Evolutionary conservation across 805 yeast genomes (phyloP).

Genomic region (Candida incommunis): DNA sequence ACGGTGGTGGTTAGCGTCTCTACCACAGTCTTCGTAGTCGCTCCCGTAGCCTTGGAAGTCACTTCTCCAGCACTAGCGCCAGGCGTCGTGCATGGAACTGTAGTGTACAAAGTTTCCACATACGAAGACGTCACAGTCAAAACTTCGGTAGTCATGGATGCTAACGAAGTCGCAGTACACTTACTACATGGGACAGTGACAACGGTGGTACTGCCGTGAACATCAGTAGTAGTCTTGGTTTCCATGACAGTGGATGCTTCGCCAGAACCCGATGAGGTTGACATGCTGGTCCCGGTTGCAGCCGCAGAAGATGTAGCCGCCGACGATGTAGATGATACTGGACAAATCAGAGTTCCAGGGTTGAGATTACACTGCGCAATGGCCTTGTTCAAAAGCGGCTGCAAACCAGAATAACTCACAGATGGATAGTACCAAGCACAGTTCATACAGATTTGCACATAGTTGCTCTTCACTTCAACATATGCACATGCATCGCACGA

Average conservation of each 20-base stretch:
- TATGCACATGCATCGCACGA: background rate
- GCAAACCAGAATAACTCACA: background rate
- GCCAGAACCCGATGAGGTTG: background rate
- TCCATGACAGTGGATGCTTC: background rate
- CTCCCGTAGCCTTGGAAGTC: background rate
- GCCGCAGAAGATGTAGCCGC: background rate
- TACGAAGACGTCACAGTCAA: background rate
- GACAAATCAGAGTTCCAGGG: background rate
- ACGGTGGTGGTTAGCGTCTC: background rate
- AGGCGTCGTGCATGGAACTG: background rate
- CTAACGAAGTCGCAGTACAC: background rate
- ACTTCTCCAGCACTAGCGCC: background rate
- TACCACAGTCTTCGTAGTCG: background rate
- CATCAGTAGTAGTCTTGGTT: background rate
- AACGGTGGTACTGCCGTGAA: background rate
- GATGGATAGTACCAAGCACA: conserved; percentile 1
- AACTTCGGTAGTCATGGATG: background rate
- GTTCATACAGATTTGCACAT: background rate
- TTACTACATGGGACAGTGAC: background rate
- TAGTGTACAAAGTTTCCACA: background rate
- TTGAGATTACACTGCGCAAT: background rate
- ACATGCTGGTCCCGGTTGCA: background rate
- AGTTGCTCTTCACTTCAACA: background rate
- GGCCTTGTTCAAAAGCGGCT: background rate
- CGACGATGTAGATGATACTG: background rate